A percentile compares a stretch with the other conserved stretches of the same genome.
Evolutionary conservation across 163 green algal genomes (phyloP).

Genomic region (Trebouxia gelatinosa): DNA sequence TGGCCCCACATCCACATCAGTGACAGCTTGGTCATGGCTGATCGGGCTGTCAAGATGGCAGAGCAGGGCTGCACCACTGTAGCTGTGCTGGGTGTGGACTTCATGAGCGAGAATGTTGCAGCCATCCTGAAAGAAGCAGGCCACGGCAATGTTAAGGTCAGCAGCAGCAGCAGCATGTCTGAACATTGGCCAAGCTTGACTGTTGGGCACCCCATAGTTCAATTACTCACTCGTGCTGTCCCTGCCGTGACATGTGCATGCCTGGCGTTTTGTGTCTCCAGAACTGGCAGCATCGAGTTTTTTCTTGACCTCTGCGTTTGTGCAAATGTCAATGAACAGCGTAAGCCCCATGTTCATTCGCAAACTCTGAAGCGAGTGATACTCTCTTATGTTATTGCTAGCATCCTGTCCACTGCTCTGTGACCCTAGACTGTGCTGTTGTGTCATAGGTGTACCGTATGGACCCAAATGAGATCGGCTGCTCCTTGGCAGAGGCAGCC

Average conservation of each 20-base stretch:
- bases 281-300: no score
- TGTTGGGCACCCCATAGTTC: no score
- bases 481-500: slow-evolving; percentile 94
- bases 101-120: slow-evolving; percentile 98
- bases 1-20: slow-evolving; percentile 96
- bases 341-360: background rate
- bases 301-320: no score
- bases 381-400: background rate
- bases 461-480: slow-evolving; percentile 83
- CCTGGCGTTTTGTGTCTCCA: no score
- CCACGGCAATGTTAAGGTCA: slow-evolving; percentile 56
- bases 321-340: no score
- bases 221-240: no score
- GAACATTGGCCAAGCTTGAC: no score
- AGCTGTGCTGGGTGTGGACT: slow-evolving; percentile 95
- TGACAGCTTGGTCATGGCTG: slow-evolving; percentile 97
- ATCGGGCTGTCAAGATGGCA: slow-evolving; percentile 85
- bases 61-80: slow-evolving; percentile 79
- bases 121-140: slow-evolving; percentile 92
- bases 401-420: background rate
- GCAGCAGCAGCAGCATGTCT: no score
- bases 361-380: background rate
- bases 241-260: no score
- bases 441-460: slow-evolving; percentile 86
- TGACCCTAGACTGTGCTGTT: background rate